phyloP scores from a whole-genome alignment of 169 alveolate genomes.

The Plasmodium sp. region DNA sequence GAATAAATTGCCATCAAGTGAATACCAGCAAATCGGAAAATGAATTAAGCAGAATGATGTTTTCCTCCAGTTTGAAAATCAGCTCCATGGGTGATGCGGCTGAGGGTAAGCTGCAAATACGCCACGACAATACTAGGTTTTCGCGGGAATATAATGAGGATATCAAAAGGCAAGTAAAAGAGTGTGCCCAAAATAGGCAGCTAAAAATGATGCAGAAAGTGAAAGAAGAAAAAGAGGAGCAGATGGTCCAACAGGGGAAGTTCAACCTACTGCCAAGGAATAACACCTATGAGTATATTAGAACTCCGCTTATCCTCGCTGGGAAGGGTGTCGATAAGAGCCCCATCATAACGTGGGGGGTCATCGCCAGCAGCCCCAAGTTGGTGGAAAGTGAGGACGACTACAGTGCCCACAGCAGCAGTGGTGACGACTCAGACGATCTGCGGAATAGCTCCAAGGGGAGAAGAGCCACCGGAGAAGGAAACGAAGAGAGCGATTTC shows the following conservation, averaged over 20 bases:
- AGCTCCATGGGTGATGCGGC: not conserved
- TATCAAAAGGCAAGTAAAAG: slow-evolving; percentile 38
- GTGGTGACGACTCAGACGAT: not conserved
- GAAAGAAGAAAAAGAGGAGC: slow-evolving; percentile 72
- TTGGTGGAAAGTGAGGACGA: slow-evolving; percentile 1
- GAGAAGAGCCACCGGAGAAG: not conserved
- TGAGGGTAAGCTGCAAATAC: slow-evolving; percentile 22
- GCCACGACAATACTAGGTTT: slow-evolving; percentile 72
- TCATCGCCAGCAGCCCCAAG: slow-evolving; percentile 32
- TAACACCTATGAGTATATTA: slow-evolving; percentile 74
- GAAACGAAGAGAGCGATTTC: not conserved
- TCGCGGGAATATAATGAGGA: slow-evolving; percentile 73
- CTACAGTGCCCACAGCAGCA: not conserved
- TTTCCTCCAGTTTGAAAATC: slow-evolving; percentile 11
- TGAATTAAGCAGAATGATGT: slow-evolving; percentile 64
- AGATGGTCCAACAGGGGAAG: slow-evolving; percentile 76
- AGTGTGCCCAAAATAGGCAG: slow-evolving; percentile 44
- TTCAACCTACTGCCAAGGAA: slow-evolving; percentile 68
- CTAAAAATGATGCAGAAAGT: slow-evolving; percentile 39
- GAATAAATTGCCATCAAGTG: slow-evolving; percentile 54
- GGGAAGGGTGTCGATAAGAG: slow-evolving; percentile 76
- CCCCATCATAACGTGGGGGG: slow-evolving; percentile 80
- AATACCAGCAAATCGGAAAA: slow-evolving; percentile 66
- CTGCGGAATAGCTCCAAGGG: not conserved
- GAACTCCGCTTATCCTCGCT: slow-evolving; percentile 78